These are phyloP conservation scores for Striga hermonthica DNA, from an alignment of 305 asterid genomes.

Conservation along the genomic window DNA sequence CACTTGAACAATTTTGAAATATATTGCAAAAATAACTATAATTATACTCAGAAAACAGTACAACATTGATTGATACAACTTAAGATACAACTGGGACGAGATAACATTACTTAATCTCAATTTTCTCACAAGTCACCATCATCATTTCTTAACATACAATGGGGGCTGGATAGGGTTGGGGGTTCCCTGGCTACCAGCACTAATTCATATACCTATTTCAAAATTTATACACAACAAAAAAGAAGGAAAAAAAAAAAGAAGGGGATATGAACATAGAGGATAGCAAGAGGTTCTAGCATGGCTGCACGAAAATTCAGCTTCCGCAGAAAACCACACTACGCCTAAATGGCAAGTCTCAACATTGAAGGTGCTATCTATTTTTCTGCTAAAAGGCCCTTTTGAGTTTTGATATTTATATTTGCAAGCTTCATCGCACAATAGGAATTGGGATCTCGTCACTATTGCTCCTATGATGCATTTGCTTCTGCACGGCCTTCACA, in stretches of 20 bases:
- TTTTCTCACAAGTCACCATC: slow-evolving; percentile 35
- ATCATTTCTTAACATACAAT: slow-evolving; percentile 42
- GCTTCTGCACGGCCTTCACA: slow-evolving; percentile 79
- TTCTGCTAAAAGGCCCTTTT: slow-evolving; percentile 5
- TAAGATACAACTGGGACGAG: slow-evolving; percentile 3
- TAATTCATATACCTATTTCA: slow-evolving; percentile 37
- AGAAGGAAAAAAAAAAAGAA: background rate
- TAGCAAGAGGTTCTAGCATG: slow-evolving; percentile 28
- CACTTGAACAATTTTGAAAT: background rate
- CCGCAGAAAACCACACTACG: slow-evolving; percentile 17
- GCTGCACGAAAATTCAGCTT: slow-evolving; percentile 45
- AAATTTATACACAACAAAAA: slow-evolving; percentile 38
- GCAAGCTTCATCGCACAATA: slow-evolving; percentile 16
- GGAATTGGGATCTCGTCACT: slow-evolving; percentile 61
- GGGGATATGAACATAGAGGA: slow-evolving; percentile 29
- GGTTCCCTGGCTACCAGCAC: slow-evolving; percentile 57
- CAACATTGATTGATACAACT: too few relatives aligned
- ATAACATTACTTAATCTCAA: slow-evolving; percentile 33
- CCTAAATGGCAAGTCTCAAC: slow-evolving; percentile 23
- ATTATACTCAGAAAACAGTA: background rate
- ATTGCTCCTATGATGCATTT: slow-evolving; percentile 66
- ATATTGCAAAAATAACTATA: background rate
- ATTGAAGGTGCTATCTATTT: slow-evolving; percentile 24
- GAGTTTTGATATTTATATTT: background rate
- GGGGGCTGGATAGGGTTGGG: slow-evolving; percentile 35